Percentiles rank a stretch among this genome's conserved stretches.
These are phyloP conservation scores for Polyporus tsugae DNA, from an alignment of 1,284 basidiomycete species.

Conservation along the genomic window DNA sequence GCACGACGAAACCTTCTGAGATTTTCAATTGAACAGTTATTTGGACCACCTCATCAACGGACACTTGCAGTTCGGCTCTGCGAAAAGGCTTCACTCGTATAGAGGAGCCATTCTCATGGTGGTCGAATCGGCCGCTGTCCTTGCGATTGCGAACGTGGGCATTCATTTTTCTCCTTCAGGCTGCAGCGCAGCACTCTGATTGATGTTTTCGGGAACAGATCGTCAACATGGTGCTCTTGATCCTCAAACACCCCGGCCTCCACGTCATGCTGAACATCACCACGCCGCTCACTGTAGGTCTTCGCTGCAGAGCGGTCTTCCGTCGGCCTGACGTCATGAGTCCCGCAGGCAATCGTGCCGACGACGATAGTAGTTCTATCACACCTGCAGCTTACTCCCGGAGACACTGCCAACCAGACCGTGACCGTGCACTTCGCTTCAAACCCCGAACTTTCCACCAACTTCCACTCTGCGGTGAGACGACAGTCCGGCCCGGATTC, in stretches of 20 bases:
- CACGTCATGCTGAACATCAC: constrained; percentile 24
- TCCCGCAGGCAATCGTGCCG: constrained; percentile 20
- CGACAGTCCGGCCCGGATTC: not conserved
- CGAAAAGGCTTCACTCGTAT: constrained; percentile 9
- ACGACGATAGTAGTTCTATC: constrained; percentile 24
- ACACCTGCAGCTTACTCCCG: constrained; percentile 16
- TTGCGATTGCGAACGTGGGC: constrained; percentile 18
- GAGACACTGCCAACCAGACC: constrained; percentile 17
- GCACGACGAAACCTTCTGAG: not conserved
- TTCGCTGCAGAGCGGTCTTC: not conserved
- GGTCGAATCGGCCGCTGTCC: constrained; percentile 25
- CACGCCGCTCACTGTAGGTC: constrained; percentile 13
- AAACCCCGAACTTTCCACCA: not conserved
- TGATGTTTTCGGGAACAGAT: not conserved
- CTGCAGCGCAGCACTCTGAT: not conserved
- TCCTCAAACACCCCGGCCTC: constrained; percentile 16
- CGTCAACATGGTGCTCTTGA: constrained; percentile 16
- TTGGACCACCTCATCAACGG: constrained; percentile 21
- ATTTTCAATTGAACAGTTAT: constrained; percentile 9
- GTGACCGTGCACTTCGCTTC: constrained; percentile 21
- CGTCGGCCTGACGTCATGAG: not conserved
- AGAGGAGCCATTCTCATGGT: constrained; percentile 18
- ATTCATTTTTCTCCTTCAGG: not conserved
- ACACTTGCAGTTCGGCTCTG: constrained; percentile 14
- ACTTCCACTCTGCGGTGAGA: not conserved